Conservation (phyloP, 192 early-diverging fungal species). For the Gamsiella multidivaricata region DNA sequence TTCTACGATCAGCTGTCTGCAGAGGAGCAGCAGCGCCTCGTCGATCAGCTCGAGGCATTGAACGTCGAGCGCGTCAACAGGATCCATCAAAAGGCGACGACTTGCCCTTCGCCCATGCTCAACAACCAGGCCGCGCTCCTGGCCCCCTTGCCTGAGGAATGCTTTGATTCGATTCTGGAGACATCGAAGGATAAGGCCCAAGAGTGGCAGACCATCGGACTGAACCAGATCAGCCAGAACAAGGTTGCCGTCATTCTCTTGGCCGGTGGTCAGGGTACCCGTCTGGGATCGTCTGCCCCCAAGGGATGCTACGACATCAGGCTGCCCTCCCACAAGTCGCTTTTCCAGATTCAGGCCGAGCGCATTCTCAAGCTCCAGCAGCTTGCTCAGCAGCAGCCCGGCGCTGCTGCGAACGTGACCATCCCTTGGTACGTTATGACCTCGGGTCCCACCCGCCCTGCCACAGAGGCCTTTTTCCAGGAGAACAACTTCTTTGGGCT, state of each 20-base stretch:
- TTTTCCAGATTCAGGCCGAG: slow-evolving; percentile 96
- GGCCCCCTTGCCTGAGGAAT: slow-evolving; percentile 80
- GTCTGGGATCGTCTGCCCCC: slow-evolving; percentile 83
- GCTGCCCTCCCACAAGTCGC: slow-evolving; percentile 86
- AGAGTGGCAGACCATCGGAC: slow-evolving; percentile 79
- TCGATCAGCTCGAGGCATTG: slow-evolving; percentile 74
- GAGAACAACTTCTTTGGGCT: slow-evolving; percentile 91
- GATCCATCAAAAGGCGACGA: slow-evolving; percentile 84
- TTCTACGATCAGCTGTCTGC: slow-evolving; percentile 78
- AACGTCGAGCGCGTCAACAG: slow-evolving; percentile 85
- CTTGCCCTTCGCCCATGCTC: slow-evolving; percentile 56
- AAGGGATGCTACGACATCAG: slow-evolving; percentile 97
- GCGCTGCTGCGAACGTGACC: slow-evolving; percentile 58
- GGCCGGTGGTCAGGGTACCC: slow-evolving; percentile 90
- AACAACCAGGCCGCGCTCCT: slow-evolving; percentile 54
- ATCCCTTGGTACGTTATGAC: slow-evolving; percentile 99
- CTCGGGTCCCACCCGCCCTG: slow-evolving; percentile 88
- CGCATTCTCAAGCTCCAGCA: slow-evolving; percentile 89
- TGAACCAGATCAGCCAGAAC: slow-evolving; percentile 82
- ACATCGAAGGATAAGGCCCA: slow-evolving; percentile 62
- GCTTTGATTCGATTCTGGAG: slow-evolving; percentile 72
- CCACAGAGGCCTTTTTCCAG: slow-evolving; percentile 84
- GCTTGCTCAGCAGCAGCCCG: slow-evolving; percentile 54
- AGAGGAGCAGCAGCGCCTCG: slow-evolving; percentile 66
- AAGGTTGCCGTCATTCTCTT: slow-evolving; percentile 96